Evolutionary conservation across 192 early-diverging fungal species (phyloP).

Genomic region (Coemansia sp.): DNA sequence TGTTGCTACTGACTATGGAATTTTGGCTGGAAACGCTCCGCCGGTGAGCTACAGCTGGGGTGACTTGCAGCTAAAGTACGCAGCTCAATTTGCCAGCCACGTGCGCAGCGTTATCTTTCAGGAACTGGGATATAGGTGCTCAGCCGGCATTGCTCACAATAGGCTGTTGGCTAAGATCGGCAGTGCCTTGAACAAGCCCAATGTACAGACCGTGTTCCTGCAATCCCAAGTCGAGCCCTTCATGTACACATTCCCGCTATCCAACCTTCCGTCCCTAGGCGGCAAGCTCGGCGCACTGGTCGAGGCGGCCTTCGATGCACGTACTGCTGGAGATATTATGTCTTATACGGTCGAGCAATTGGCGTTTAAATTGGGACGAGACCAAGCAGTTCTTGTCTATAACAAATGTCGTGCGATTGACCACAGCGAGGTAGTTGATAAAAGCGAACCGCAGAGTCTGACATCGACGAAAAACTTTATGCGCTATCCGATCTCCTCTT

Average conservation of each 20-base stretch:
- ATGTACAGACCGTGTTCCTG: conserved; percentile 74
- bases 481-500: conserved; percentile 19
- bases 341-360: conserved; percentile 43
- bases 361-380: conserved; percentile 29
- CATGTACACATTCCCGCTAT: conserved; percentile 67
- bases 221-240: conserved; percentile 60
- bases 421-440: conserved; percentile 42
- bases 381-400: conserved; percentile 36
- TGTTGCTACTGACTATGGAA: conserved; percentile 50
- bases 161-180: conserved; percentile 85
- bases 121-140: conserved; percentile 80
- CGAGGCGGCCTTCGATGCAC: conserved; percentile 60
- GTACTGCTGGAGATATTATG: conserved; percentile 39
- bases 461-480: conserved; percentile 43
- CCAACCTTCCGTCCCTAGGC: conserved; percentile 83
- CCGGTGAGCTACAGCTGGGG: conserved; percentile 59
- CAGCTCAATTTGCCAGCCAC: conserved; percentile 67
- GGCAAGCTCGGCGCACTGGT: conserved; percentile 83
- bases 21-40: conserved; percentile 49
- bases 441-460: conserved; percentile 36
- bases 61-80: conserved; percentile 80
- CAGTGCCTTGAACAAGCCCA: conserved; percentile 83
- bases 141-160: conserved; percentile 84
- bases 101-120: conserved; percentile 65
- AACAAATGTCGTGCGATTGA: conserved; percentile 53